A percentile compares a stretch with the other conserved stretches of the same genome.
Conservation (phyloP, 1,139 yeast genomes). For the Pneumocystis murina region DNA sequence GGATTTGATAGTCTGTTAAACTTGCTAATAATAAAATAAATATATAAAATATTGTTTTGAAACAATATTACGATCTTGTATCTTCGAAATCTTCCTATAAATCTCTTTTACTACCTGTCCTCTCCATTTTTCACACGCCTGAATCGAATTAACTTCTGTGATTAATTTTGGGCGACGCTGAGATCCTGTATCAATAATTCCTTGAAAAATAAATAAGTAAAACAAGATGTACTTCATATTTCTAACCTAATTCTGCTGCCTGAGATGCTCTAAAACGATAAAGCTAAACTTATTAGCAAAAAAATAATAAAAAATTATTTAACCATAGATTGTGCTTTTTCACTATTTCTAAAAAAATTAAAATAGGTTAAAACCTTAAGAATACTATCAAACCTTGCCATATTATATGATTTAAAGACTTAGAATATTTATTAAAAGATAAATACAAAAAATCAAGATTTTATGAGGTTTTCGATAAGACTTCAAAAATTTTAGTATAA, state of each 20-base stretch:
- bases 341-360: constrained; percentile 58
- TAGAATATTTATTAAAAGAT: too few relatives aligned
- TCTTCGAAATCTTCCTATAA: constrained; percentile 41
- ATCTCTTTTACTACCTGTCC: constrained; percentile 51
- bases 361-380: not conserved
- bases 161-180: constrained; percentile 51
- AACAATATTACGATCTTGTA: constrained; percentile 37
- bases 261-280: constrained; percentile 49
- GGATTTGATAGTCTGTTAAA: constrained; percentile 43
- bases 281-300: constrained; percentile 26
- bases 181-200: constrained; percentile 39
- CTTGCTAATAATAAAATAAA: constrained; percentile 20
- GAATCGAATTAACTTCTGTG: constrained; percentile 37
- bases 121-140: constrained; percentile 69
- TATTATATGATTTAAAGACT: not conserved
- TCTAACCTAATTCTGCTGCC: constrained; percentile 30
- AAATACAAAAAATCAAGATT: not conserved
- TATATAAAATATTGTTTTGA: not conserved
- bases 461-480: not conserved
- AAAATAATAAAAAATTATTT: not conserved
- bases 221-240: not conserved
- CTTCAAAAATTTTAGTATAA: too few relatives aligned
- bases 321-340: constrained; percentile 47
- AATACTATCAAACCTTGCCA: not conserved
- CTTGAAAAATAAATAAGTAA: constrained; percentile 12